Conservation (phyloP, 1,284 basidiomycete species). For the Ustilago vetiveriae region DNA sequence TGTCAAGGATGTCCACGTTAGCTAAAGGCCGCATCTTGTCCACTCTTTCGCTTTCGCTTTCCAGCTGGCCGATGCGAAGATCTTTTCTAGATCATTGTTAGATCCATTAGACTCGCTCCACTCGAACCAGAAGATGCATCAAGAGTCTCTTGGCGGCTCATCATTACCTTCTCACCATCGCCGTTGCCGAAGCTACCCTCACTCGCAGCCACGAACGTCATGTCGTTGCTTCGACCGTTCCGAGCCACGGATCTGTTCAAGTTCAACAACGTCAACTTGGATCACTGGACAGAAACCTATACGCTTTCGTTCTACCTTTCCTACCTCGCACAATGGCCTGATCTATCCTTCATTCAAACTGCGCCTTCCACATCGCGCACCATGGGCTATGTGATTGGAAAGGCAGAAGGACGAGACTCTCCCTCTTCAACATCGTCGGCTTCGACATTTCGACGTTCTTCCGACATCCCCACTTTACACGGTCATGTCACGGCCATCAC, state of each 20-base stretch:
- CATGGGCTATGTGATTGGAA: slow-evolving; percentile 61
- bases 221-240: slow-evolving; percentile 85
- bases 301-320: slow-evolving; percentile 84
- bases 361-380: slow-evolving; percentile 70
- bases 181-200: no score
- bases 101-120: no score
- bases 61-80: no score
- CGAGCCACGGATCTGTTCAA: slow-evolving; percentile 85
- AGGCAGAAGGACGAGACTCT: slow-evolving; percentile 57
- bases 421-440: slow-evolving; percentile 12
- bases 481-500: slow-evolving; percentile 86
- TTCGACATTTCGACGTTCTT: no score
- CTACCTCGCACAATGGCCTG: slow-evolving; percentile 88
- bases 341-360: slow-evolving; percentile 82
- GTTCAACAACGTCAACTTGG: slow-evolving; percentile 92
- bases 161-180: no score
- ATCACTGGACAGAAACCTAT: slow-evolving; percentile 94
- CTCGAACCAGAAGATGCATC: no score
- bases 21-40: no score
- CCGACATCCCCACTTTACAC: slow-evolving; percentile 48
- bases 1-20: no score
- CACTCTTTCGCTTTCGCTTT: no score
- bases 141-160: no score
- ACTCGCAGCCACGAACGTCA: no score
- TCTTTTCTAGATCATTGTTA: no score